A percentile compares a stretch with the other conserved stretches of the same genome.
Evolutionary conservation across 495 filamentous ascomycete species (phyloP).

Genomic region (Hyaloscypha finlandica): DNA sequence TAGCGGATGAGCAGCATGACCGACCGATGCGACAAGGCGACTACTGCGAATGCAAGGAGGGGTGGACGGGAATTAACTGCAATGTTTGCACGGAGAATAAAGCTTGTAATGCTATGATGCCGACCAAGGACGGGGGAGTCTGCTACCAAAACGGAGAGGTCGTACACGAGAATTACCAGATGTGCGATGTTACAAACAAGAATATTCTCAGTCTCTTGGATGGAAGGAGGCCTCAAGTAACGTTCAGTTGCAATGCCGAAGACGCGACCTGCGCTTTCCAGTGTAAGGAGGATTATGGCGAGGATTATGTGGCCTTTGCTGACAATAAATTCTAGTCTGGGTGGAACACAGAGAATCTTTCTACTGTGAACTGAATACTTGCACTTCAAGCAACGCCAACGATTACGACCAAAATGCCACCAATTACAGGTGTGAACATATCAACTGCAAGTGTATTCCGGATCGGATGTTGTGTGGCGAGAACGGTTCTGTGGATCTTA

Average conservation of each 20-base stretch:
- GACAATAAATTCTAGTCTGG: constrained; percentile 67
- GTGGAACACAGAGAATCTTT: constrained; percentile 92
- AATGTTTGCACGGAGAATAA: constrained; percentile 86
- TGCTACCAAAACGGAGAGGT: constrained; percentile 91
- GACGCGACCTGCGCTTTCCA: constrained; percentile 84
- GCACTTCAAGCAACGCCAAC: constrained; percentile 68
- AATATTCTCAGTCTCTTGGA: constrained; percentile 89
- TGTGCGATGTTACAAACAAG: constrained; percentile 93
- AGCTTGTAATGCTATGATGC: constrained; percentile 85
- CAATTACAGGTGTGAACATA: constrained; percentile 78
- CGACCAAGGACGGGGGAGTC: constrained; percentile 72
- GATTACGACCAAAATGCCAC: constrained; percentile 76
- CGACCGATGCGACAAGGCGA: constrained; percentile 67
- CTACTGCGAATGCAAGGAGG: constrained; percentile 84
- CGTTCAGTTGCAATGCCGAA: constrained; percentile 84
- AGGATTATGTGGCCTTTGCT: constrained; percentile 31
- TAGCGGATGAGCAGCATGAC: constrained; percentile 69
- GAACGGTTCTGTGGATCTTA: constrained; percentile 86
- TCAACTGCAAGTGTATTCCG: constrained; percentile 84
- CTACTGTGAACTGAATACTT: constrained; percentile 87
- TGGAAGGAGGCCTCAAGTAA: constrained; percentile 83
- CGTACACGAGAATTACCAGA: constrained; percentile 92
- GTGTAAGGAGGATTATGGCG: constrained; percentile 57
- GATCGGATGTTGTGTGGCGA: constrained; percentile 93
- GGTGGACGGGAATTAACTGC: constrained; percentile 98